Evolutionary conservation across 108 stramenopile species (phyloP).

Genomic region (Epithemia pelagica): DNA sequence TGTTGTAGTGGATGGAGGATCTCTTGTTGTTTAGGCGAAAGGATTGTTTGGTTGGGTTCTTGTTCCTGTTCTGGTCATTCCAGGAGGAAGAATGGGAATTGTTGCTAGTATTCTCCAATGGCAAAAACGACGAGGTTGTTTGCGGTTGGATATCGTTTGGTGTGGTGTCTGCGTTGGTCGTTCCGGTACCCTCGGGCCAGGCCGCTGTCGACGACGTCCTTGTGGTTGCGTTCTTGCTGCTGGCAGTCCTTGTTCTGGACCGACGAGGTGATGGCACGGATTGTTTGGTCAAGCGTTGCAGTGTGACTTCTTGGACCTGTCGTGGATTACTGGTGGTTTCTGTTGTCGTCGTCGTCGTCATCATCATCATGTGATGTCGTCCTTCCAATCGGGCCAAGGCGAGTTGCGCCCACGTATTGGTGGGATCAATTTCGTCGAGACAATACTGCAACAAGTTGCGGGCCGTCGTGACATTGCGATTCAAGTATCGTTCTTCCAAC

Average conservation of each 20-base stretch:
- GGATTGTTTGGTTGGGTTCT: no score
- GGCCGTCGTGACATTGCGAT: conserved; percentile 35
- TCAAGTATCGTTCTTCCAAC: conserved; percentile 66
- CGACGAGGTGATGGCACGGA: no score
- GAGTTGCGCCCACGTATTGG: conserved; percentile 57
- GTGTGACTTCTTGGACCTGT: conserved; percentile 20
- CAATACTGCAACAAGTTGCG: conserved; percentile 44
- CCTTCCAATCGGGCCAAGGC: conserved; percentile 70
- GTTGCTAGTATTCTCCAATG: no score
- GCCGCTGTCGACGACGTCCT: no score
- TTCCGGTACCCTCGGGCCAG: background rate
- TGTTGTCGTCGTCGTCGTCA: no score
- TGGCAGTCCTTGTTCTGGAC: no score
- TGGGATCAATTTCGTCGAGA: conserved; percentile 17
- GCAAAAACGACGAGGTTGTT: no score
- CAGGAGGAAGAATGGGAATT: no score
- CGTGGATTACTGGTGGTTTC: background rate
- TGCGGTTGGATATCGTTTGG: conserved; percentile 1
- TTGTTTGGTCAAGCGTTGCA: conserved; percentile 20
- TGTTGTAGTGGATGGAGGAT: background rate
- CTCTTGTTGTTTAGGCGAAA: conserved; percentile 9
- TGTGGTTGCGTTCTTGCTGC: no score
- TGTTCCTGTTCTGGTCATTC: no score
- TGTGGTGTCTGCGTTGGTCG: background rate
- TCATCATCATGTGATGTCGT: conserved; percentile 23